Percentiles rank a stretch among this genome's conserved stretches.
Conservation (phyloP, 192 early-diverging fungal genomes). For the Lunasporangiospora selenospora region DNA sequence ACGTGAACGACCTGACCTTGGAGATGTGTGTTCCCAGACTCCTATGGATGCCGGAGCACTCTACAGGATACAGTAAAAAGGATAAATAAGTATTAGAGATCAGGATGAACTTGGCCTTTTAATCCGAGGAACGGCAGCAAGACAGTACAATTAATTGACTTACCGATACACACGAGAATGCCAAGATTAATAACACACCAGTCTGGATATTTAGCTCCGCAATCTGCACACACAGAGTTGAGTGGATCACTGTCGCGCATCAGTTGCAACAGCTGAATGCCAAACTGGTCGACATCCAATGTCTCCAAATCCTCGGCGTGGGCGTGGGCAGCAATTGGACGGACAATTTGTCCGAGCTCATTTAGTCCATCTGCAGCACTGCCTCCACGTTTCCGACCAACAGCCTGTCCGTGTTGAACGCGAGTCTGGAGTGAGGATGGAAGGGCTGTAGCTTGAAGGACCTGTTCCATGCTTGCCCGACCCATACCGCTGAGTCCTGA, state of each 20-base stretch:
- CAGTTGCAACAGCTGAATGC: slow-evolving; percentile 13
- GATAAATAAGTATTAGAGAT: too few species aligned
- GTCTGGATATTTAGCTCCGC: slow-evolving; percentile 66
- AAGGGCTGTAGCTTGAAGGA: slow-evolving; percentile 19
- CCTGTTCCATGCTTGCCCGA: slow-evolving; percentile 22
- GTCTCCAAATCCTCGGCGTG: too few species aligned
- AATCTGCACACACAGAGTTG: slow-evolving; percentile 70
- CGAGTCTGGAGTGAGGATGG: slow-evolving; percentile 36
- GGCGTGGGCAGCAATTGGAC: slow-evolving; percentile 2
- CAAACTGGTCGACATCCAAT: slow-evolving; percentile 7
- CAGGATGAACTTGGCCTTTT: too few species aligned
- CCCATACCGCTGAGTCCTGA: slow-evolving; percentile 17
- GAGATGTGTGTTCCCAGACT: slow-evolving; percentile 76
- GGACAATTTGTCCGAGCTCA: slow-evolving; percentile 36
- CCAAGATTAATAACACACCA: slow-evolving; percentile 78
- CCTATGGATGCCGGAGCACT: slow-evolving; percentile 76
- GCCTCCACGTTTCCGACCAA: slow-evolving; percentile 39
- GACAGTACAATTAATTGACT: slow-evolving; percentile 3
- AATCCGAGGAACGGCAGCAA: not conserved
- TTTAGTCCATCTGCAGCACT: slow-evolving; percentile 28
- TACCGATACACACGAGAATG: slow-evolving; percentile 72
- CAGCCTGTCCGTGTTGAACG: slow-evolving; percentile 36
- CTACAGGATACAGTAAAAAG: slow-evolving; percentile 43
- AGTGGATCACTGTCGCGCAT: slow-evolving; percentile 44
- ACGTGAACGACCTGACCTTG: slow-evolving; percentile 71